Conservation (phyloP, 108 stramenopile species). For the Stephanodiscus minutulus region DNA sequence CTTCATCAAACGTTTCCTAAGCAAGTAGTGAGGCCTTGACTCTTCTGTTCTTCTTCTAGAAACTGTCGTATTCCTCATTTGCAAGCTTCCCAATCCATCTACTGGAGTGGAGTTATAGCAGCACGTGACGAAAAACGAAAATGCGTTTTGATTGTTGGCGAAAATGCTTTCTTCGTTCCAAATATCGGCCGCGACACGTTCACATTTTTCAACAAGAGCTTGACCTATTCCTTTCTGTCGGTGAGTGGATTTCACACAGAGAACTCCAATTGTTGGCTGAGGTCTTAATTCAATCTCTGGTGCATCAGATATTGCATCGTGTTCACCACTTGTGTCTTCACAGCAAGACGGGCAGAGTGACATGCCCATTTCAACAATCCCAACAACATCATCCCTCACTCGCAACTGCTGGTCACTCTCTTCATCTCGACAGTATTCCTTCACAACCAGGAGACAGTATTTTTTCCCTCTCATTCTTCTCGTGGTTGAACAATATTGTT, state of each 20-base stretch:
- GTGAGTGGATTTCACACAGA: conserved; percentile 38
- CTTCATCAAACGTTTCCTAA: conserved; percentile 27
- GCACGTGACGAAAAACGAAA: conserved; percentile 30
- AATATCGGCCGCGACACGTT: conserved; percentile 23
- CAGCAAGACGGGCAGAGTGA: conserved; percentile 25
- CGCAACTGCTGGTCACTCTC: background rate
- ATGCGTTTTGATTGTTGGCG: conserved; percentile 26
- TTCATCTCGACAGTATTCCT: conserved; percentile 19
- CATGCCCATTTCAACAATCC: conserved; percentile 53
- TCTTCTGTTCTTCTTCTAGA: conserved; percentile 30
- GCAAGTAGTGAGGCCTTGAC: conserved; percentile 34
- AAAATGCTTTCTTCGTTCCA: conserved; percentile 32
- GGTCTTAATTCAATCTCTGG: conserved; percentile 10
- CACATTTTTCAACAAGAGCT: conserved; percentile 32
- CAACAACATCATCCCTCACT: conserved; percentile 28
- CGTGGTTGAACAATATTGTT: conserved; percentile 40
- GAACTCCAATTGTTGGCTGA: conserved; percentile 33
- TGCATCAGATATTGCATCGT: background rate
- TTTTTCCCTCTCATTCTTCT: conserved; percentile 59
- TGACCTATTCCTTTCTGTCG: conserved; percentile 32
- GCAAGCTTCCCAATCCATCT: conserved; percentile 8
- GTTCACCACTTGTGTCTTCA: background rate
- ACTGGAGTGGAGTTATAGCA: conserved; percentile 24
- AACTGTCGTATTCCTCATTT: conserved; percentile 36
- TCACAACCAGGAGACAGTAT: conserved; percentile 55